Percentiles rank a stretch among this genome's conserved stretches.
Conservation (phyloP, 345 rosid genomes). For the Populus pruinosa region DNA sequence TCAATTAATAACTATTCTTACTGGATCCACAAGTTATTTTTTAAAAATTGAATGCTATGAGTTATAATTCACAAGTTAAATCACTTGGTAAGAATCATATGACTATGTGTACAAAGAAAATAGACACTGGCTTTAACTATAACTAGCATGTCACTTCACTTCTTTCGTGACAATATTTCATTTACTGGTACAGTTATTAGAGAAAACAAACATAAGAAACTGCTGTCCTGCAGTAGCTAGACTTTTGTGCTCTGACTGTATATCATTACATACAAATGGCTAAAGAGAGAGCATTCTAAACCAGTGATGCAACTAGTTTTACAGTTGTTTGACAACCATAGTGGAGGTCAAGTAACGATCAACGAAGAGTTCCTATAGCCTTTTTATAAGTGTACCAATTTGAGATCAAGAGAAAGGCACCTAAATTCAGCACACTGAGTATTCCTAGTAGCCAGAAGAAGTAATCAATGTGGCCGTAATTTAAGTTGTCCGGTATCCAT, state of each 20-base stretch:
- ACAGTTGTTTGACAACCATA: not conserved
- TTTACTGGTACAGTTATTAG: not conserved
- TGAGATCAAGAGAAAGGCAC: slow-evolving; percentile 31
- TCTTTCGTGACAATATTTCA: not conserved
- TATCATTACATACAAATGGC: not conserved
- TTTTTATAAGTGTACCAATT: slow-evolving; percentile 43
- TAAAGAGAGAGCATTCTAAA: not conserved
- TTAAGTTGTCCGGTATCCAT: slow-evolving; percentile 42
- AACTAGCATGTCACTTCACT: not conserved
- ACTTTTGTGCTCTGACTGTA: not conserved
- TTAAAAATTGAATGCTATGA: too few species aligned
- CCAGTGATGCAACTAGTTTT: not conserved
- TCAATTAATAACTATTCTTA: too few species aligned
- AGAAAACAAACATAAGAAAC: not conserved
- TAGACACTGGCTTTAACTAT: not conserved
- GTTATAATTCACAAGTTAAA: too few species aligned
- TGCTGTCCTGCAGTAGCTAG: not conserved
- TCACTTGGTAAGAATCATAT: too few species aligned
- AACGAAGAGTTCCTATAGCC: slow-evolving; percentile 15
- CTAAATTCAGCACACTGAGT: slow-evolving; percentile 32
- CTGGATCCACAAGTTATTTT: too few species aligned
- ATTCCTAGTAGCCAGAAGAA: slow-evolving; percentile 42
- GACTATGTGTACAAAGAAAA: not conserved
- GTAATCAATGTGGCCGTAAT: slow-evolving; percentile 37
- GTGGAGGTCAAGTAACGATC: not conserved